Base-by-base conservation (phyloP, 2,329 filamentous ascomycete species). In the Monosporascus sp. region DNA sequence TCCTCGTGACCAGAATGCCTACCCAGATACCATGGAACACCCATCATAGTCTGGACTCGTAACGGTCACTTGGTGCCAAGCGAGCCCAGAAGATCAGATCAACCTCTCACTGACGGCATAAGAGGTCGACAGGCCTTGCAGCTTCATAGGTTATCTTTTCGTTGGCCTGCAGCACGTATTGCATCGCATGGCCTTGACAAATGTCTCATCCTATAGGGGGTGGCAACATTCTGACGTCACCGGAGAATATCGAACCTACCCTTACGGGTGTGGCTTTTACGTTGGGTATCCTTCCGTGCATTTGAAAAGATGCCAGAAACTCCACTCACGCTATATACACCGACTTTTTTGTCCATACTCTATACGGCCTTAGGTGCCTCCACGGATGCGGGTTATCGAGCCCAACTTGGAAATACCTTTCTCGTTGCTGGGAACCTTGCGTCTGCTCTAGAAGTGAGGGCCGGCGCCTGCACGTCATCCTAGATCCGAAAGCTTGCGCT, bases 301-400 rank as follows among this genome's bases (percentile, higher is more conserved):
- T 46, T 46, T 25, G 6, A 25, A n/a, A 31, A 22, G 42, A 27
- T 46, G 22, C 8, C 8, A 34, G 42, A 24, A 18, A 46, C 42
- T 46, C 42, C 42, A 58, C 57, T 54, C 56, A 53, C 56, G 53
- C 56, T 60, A 51, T 49, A 56, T 57, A 65, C 63, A 65, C 63
- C 63, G 63, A 65, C 63, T 65, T 65, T 65, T 65, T 65, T 65
- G 55, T 45, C 57, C 51, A 55, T 24, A 25, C 25, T 46, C 22
- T 46, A 25, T 24, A 27, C 15, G 42, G 22, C 24, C 42, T 3
- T 31, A 6, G 25, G 15, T 9, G 24, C 17, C 42, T 27, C 22
- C 17, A 41, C 6, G 1, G 15, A 46, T 46, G 42, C 20, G 25
- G 24, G 42, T 31, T 22, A 15, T 44, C 1, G 17, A 20, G 22